These are phyloP conservation scores for Peniophora sp. DNA, from an alignment of 1,284 basidiomycete species.

Conservation along the genomic window DNA sequence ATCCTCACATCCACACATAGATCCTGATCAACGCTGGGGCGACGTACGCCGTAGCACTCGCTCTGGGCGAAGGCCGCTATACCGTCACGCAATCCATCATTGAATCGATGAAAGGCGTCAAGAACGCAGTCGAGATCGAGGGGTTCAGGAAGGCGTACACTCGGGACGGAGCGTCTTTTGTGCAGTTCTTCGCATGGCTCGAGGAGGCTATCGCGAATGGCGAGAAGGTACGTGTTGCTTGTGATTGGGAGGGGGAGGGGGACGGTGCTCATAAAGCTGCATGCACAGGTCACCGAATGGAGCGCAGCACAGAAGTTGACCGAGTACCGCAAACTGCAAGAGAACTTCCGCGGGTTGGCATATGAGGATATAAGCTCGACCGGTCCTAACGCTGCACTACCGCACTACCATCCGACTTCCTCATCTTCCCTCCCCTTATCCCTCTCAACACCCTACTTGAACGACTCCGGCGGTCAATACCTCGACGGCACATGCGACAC, in stretches of 20 bases:
- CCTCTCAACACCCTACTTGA: conserved; percentile 78
- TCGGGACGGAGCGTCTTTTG: conserved; percentile 86
- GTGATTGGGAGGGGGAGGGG: too few species aligned
- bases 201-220: conserved; percentile 73
- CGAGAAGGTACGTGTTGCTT: conserved; percentile 37
- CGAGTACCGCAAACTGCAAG: conserved; percentile 67
- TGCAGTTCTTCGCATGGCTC: conserved; percentile 74
- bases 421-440: conserved; percentile 70
- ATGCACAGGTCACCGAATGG: conserved; percentile 68
- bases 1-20: conserved; percentile 11
- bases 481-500: conserved; percentile 90
- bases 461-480: conserved; percentile 89
- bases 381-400: conserved; percentile 87
- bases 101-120: conserved; percentile 80
- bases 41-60: conserved; percentile 72
- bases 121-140: conserved; percentile 57
- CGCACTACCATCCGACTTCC: conserved; percentile 91
- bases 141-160: conserved; percentile 72
- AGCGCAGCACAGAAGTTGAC: conserved; percentile 83
- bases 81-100: conserved; percentile 59
- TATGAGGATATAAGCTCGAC: conserved; percentile 92
- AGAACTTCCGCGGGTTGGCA: conserved; percentile 81
- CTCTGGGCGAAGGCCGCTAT: conserved; percentile 72
- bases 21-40: conserved; percentile 64
- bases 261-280: too few species aligned